These are phyloP conservation scores for Suillus tomentosus DNA, from an alignment of 768 basidiomycete species.

Conservation along the genomic window DNA sequence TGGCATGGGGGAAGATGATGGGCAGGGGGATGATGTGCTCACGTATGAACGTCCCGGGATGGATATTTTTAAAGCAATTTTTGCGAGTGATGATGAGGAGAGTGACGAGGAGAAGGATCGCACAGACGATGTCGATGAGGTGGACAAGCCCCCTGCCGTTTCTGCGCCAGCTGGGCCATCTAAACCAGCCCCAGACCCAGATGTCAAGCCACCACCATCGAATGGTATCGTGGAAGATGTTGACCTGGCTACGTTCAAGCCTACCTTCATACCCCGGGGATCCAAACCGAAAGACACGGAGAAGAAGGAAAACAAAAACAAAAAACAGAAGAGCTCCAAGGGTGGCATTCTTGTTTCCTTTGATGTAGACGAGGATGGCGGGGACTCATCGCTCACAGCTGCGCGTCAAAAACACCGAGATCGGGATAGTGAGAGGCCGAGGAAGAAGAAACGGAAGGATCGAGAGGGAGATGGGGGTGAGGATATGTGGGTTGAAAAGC, in stretches of 20 bases:
- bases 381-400: slow-evolving; percentile 34
- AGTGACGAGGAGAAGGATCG: slow-evolving; percentile 61
- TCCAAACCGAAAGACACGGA: slow-evolving; percentile 40
- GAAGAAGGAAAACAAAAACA: slow-evolving; percentile 52
- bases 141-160: slow-evolving; percentile 8
- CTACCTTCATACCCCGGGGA: slow-evolving; percentile 73
- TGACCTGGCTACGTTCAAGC: slow-evolving; percentile 80
- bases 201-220: not conserved
- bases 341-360: slow-evolving; percentile 66
- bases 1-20: slow-evolving; percentile 90
- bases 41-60: slow-evolving; percentile 87
- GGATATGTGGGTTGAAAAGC: slow-evolving; percentile 73
- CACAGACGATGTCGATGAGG: slow-evolving; percentile 22
- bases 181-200: slow-evolving; percentile 10
- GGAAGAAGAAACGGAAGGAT: slow-evolving; percentile 47
- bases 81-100: slow-evolving; percentile 92
- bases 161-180: slow-evolving; percentile 19
- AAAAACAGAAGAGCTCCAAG: slow-evolving; percentile 46
- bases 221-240: slow-evolving; percentile 26
- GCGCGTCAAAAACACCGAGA: slow-evolving; percentile 36
- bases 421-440: slow-evolving; percentile 36
- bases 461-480: slow-evolving; percentile 45
- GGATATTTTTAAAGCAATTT: slow-evolving; percentile 97
- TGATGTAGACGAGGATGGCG: slow-evolving; percentile 68
- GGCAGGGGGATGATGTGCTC: slow-evolving; percentile 83